Conservation (phyloP, 768 basidiomycete genomes). For the Clitopilus passeckerianus region DNA sequence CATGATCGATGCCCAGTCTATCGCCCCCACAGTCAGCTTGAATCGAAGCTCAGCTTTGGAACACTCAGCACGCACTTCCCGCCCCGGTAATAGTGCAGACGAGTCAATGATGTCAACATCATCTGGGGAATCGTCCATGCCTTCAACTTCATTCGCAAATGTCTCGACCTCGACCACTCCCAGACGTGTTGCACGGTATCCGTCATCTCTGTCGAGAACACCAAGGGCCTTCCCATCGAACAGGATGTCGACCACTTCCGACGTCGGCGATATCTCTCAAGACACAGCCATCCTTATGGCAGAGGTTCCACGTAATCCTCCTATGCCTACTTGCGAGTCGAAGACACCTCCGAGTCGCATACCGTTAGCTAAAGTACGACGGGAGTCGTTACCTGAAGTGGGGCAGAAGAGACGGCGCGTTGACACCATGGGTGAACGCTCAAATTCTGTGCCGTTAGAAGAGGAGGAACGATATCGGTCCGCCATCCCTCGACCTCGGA, state of each 20-base stretch:
- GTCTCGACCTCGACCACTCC: not conserved
- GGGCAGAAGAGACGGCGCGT: slow-evolving; percentile 21
- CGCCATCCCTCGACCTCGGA: not conserved
- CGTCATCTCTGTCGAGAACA: not conserved
- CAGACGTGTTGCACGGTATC: not conserved
- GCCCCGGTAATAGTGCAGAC: not conserved
- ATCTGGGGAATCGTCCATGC: not conserved
- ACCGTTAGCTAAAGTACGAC: slow-evolving; percentile 35
- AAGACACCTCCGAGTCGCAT: slow-evolving; percentile 27
- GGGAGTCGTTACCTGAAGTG: slow-evolving; percentile 23
- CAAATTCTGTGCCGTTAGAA: slow-evolving; percentile 13
- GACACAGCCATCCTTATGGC: slow-evolving; percentile 39
- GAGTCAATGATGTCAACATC: not conserved
- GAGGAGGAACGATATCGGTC: slow-evolving; percentile 5
- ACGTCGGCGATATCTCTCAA: slow-evolving; percentile 4
- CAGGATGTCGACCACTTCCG: not conserved
- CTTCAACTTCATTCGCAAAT: not conserved
- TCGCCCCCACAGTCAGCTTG: not conserved
- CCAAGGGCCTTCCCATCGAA: not conserved
- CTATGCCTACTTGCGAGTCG: slow-evolving; percentile 38
- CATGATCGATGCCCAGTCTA: not conserved
- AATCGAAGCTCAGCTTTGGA: not conserved
- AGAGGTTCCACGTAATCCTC: slow-evolving; percentile 47
- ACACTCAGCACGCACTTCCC: slow-evolving; percentile 16
- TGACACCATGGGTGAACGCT: slow-evolving; percentile 17